phyloP scores from a whole-genome alignment of 352 stramenopile species.

The Lagenidium giganteum region DNA sequence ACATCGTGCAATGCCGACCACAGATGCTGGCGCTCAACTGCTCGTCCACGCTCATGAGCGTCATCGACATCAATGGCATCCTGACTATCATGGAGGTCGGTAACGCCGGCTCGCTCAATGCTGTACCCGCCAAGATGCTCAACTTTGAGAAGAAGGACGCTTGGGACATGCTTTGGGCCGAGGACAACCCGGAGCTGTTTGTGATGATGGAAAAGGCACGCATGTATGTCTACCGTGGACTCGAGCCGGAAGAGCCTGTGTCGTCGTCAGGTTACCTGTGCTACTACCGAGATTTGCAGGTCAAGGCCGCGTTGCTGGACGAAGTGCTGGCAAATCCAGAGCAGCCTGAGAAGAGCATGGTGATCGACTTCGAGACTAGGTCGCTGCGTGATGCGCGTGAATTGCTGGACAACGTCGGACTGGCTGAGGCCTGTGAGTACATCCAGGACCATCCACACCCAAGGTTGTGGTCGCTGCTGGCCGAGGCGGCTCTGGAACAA shows the following conservation, averaged over 20 bases:
- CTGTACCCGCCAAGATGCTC: conserved; percentile 64
- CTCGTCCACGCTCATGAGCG: conserved; percentile 75
- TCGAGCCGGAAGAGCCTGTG: conserved; percentile 87
- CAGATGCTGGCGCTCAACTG: conserved; percentile 87
- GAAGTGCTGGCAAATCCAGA: conserved; percentile 83
- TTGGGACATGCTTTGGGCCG: conserved; percentile 90
- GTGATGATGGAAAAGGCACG: conserved; percentile 92
- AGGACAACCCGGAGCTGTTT: conserved; percentile 91
- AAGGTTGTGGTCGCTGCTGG: conserved; percentile 83
- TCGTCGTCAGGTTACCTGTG: conserved; percentile 87
- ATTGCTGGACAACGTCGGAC: conserved; percentile 76
- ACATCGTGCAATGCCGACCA: conserved; percentile 74
- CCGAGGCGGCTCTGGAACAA: conserved; percentile 84
- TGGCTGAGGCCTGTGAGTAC: conserved; percentile 73
- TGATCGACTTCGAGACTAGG: conserved; percentile 88
- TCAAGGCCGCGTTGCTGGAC: conserved; percentile 80
- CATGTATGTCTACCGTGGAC: conserved; percentile 85
- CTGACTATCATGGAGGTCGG: conserved; percentile 86
- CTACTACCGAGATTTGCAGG: conserved; percentile 84
- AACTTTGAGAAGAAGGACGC: conserved; percentile 85
- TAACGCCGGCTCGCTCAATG: conserved; percentile 47
- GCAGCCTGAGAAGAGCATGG: conserved; percentile 65
- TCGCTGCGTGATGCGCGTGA: conserved; percentile 85
- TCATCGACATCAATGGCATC: conserved; percentile 89
- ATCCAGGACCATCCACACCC: conserved; percentile 86